Evolutionary conservation across 225 moss, liverwort and hornwort species (phyloP).

Genomic region (Polytrichum commune): DNA sequence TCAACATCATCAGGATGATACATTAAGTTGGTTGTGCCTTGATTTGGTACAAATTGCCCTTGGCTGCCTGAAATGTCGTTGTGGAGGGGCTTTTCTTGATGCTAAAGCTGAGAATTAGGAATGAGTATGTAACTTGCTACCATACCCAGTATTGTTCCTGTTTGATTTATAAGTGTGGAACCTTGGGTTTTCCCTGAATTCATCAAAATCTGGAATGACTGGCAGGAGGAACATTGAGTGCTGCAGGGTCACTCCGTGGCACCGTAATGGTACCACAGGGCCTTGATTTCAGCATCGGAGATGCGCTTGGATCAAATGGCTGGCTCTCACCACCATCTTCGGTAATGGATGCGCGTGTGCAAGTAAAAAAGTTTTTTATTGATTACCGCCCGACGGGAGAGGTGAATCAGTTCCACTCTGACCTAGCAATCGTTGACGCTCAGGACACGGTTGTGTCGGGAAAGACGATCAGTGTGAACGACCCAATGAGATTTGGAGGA

Average conservation of each 20-base stretch:
- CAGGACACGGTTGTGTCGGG: conserved; percentile 22
- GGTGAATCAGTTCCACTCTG: conserved; percentile 86
- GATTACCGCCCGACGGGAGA: conserved; percentile 80
- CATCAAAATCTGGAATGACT: not conserved
- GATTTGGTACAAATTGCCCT: too few relatives aligned
- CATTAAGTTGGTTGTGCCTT: not conserved
- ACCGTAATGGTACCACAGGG: conserved; percentile 91
- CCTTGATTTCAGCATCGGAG: conserved; percentile 65
- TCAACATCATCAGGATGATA: too few relatives aligned
- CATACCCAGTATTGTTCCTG: too few relatives aligned
- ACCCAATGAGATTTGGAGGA: conserved; percentile 71
- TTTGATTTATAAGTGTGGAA: too few relatives aligned
- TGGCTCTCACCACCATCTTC: conserved; percentile 51
- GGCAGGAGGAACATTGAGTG: conserved; percentile 61
- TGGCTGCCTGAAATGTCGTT: too few relatives aligned
- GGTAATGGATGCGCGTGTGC: conserved; percentile 54
- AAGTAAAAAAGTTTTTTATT: conserved; percentile 85
- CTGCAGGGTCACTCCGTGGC: conserved; percentile 73
- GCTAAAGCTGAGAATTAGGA: too few relatives aligned
- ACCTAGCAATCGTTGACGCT: conserved; percentile 51
- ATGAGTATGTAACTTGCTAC: too few relatives aligned
- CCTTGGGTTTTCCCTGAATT: too few relatives aligned
- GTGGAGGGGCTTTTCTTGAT: too few relatives aligned
- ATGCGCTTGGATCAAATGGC: conserved; percentile 60
- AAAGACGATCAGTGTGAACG: conserved; percentile 83